Percentiles rank a stretch among this genome's conserved stretches.
These are phyloP conservation scores for Pyrenophora seminiperda DNA, from an alignment of 2,329 filamentous ascomycete genomes.

Conservation along the genomic window DNA sequence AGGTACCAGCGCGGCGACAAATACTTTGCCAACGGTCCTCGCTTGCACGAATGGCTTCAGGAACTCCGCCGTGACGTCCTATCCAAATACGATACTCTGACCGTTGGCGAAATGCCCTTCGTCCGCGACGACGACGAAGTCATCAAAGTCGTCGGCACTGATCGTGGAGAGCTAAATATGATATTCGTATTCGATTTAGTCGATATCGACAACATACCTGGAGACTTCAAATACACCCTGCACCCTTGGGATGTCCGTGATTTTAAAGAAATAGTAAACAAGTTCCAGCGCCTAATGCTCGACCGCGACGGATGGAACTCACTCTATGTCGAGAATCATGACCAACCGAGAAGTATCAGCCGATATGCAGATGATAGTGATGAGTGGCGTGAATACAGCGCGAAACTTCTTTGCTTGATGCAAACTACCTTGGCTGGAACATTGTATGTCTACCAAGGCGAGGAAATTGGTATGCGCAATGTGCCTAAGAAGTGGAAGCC, in stretches of 20 bases:
- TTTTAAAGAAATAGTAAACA: conserved; percentile 41
- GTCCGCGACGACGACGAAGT: conserved; percentile 56
- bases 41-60: conserved; percentile 69
- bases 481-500: conserved; percentile 50
- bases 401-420: conserved; percentile 57
- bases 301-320: conserved; percentile 54
- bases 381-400: conserved; percentile 52
- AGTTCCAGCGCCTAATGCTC: conserved; percentile 46
- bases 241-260: conserved; percentile 44
- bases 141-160: conserved; percentile 51
- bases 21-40: conserved; percentile 69
- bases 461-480: conserved; percentile 60
- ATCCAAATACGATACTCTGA: conserved; percentile 66
- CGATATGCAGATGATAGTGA: conserved; percentile 57
- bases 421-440: conserved; percentile 56
- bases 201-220: conserved; percentile 45
- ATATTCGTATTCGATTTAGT: conserved; percentile 62
- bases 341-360: conserved; percentile 57
- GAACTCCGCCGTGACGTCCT: conserved; percentile 68
- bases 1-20: conserved; percentile 53
- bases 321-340: conserved; percentile 60
- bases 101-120: conserved; percentile 68
- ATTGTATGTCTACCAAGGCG: conserved; percentile 57
- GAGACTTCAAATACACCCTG: conserved; percentile 44
- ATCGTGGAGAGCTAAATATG: conserved; percentile 65